phyloP scores from a whole-genome alignment of 2,329 filamentous ascomycete species.

The Hypoxylon sp. region DNA sequence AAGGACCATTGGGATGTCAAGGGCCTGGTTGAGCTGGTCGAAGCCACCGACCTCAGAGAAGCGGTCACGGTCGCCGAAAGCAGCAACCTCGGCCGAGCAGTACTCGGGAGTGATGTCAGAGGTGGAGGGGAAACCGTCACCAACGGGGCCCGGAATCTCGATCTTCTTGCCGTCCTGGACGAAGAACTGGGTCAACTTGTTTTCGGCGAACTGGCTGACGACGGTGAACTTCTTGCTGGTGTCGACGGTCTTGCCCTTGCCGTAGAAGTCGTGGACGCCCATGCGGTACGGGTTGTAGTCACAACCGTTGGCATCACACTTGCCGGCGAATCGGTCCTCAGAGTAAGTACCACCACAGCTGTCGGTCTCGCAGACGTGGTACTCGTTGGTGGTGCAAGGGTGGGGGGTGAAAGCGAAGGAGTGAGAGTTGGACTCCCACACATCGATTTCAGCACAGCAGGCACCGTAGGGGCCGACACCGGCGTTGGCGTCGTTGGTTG shows the following conservation, averaged over 20 bases:
- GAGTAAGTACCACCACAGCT: conserved; percentile 65
- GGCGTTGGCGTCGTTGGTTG: conserved; percentile 65
- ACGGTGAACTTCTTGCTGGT: conserved; percentile 72
- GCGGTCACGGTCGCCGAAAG: conserved; percentile 66
- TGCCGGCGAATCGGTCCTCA: conserved; percentile 67
- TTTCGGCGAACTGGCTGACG: conserved; percentile 69
- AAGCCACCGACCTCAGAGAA: conserved; percentile 70
- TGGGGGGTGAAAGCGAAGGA: conserved; percentile 74
- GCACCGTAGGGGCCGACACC: conserved; percentile 66
- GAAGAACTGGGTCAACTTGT: conserved; percentile 69
- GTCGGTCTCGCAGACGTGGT: conserved; percentile 63
- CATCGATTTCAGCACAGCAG: conserved; percentile 73
- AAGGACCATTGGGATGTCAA: conserved; percentile 72
- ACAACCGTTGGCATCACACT: conserved; percentile 76
- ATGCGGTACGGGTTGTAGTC: conserved; percentile 78
- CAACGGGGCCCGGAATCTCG: conserved; percentile 57
- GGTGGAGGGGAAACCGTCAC: conserved; percentile 50
- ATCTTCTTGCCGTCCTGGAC: conserved; percentile 70
- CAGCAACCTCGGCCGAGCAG: conserved; percentile 68
- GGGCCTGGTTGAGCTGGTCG: conserved; percentile 64
- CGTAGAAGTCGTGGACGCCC: conserved; percentile 73
- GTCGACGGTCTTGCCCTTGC: conserved; percentile 69
- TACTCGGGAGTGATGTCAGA: conserved; percentile 66
- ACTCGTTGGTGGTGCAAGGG: conserved; percentile 66
- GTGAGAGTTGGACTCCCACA: conserved; percentile 74